Percentiles rank a stretch among this genome's conserved stretches.
These are phyloP conservation scores for Musa schizocarpa DNA, from an alignment of 176 grass and related monocot genomes.

Conservation along the genomic window DNA sequence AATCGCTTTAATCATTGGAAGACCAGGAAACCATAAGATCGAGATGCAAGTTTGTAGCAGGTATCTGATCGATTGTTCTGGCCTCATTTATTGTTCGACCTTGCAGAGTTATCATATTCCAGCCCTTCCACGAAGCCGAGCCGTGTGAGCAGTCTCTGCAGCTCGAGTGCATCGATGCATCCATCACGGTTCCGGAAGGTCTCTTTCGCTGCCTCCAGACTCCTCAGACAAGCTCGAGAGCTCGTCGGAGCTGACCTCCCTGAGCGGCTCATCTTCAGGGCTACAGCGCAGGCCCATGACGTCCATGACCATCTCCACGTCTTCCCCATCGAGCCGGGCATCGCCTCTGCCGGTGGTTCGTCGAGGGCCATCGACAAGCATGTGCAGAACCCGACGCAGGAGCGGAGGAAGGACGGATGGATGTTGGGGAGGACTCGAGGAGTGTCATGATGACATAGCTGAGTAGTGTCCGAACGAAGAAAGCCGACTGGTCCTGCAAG, in stretches of 20 bases:
- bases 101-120: neutral
- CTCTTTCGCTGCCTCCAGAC: neutral
- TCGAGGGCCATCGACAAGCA: too few species aligned
- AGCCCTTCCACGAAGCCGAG: neutral
- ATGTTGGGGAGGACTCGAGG: too few species aligned
- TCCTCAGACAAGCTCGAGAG: neutral
- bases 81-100: too few species aligned
- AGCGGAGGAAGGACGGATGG: too few species aligned
- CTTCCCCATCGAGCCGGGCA: neutral
- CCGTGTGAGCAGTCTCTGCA: neutral
- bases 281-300: neutral
- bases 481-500: too few species aligned
- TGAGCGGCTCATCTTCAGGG: neutral
- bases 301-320: neutral
- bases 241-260: neutral
- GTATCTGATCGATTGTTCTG: too few species aligned
- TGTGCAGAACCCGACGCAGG: too few species aligned
- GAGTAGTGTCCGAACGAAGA: too few species aligned
- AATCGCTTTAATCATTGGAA: too few species aligned
- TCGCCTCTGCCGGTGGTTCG: neutral
- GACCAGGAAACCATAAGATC: too few species aligned
- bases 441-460: too few species aligned
- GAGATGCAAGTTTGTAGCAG: too few species aligned
- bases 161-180: neutral
- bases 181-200: constrained; percentile 1